These are phyloP conservation scores for Cyberlindnera euphorbiiphila DNA, from an alignment of 805 yeast genomes.

Conservation along the genomic window DNA sequence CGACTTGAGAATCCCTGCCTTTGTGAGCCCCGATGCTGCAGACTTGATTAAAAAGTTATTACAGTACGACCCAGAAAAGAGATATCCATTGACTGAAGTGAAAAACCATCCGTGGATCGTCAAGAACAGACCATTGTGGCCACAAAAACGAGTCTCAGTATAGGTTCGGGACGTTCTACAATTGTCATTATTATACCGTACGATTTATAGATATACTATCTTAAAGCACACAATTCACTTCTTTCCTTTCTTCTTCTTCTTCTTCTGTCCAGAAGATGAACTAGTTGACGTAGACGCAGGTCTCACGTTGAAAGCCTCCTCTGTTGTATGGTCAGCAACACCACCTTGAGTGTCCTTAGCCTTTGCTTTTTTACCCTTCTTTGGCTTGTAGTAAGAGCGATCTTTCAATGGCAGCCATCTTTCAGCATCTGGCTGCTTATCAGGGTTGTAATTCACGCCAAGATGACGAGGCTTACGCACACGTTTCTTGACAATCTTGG, in stretches of 20 bases:
- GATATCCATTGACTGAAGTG: constrained; percentile 61
- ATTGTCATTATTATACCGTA: too few relatives aligned
- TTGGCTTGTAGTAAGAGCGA: constrained; percentile 77
- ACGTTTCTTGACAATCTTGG: constrained; percentile 29
- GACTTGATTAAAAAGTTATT: constrained; percentile 65
- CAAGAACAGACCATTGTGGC: constrained; percentile 63
- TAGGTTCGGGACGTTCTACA: too few relatives aligned
- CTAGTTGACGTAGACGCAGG: constrained; percentile 3
- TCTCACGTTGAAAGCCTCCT: constrained; percentile 29
- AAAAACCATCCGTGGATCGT: constrained; percentile 81
- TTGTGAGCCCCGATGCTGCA: constrained; percentile 67
- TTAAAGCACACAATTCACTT: too few relatives aligned
- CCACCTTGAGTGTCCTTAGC: constrained; percentile 60
- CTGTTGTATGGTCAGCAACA: constrained; percentile 42
- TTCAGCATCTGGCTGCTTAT: constrained; percentile 53
- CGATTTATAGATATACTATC: too few relatives aligned
- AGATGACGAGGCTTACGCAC: constrained; percentile 32
- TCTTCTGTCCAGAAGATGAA: constrained; percentile 5
- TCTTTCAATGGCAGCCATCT: constrained; percentile 92
- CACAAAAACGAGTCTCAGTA: constrained; percentile 20
- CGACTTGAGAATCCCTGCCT: constrained; percentile 70
- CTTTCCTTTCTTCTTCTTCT: constrained; percentile 27
- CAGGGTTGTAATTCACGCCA: constrained; percentile 40
- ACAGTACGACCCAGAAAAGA: constrained; percentile 61
- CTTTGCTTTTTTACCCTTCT: constrained; percentile 44